phyloP scores from a whole-genome alignment of 108 stramenopile genomes.

The Epithemia pelagica region DNA sequence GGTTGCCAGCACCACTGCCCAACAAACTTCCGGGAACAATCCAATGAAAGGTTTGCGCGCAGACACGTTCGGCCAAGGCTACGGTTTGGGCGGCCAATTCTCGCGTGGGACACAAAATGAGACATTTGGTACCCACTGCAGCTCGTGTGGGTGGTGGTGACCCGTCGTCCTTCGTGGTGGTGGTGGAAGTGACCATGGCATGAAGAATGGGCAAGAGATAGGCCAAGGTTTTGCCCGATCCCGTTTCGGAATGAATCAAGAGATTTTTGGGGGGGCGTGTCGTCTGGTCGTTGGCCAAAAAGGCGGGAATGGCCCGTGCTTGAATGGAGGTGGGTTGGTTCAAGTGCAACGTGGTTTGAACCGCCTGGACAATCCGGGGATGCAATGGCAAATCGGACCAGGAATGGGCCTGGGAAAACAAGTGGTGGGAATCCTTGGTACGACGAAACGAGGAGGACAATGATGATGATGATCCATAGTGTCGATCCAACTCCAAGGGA shows the following conservation, averaged over 20 bases:
- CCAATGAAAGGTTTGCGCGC: slow-evolving; percentile 68
- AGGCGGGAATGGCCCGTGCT: slow-evolving; percentile 29
- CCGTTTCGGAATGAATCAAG: slow-evolving; percentile 88
- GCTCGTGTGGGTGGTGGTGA: slow-evolving; percentile 30
- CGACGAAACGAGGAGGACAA: slow-evolving; percentile 6
- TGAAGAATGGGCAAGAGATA: slow-evolving; percentile 79
- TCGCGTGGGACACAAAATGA: slow-evolving; percentile 90
- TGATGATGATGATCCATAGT: slow-evolving; percentile 32
- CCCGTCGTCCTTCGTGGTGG: not conserved
- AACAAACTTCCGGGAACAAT: slow-evolving; percentile 83
- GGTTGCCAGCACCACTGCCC: slow-evolving; percentile 51
- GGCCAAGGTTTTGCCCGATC: slow-evolving; percentile 85
- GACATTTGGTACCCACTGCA: slow-evolving; percentile 49
- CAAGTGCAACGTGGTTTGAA: slow-evolving; percentile 19
- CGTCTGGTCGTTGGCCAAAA: too few relatives aligned
- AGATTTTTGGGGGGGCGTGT: slow-evolving; percentile 33
- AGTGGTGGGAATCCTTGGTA: slow-evolving; percentile 28
- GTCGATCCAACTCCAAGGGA: slow-evolving; percentile 75
- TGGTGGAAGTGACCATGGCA: slow-evolving; percentile 27
- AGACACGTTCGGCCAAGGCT: slow-evolving; percentile 39
- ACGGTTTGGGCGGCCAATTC: slow-evolving; percentile 88
- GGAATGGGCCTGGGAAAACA: slow-evolving; percentile 23
- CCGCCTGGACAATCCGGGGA: slow-evolving; percentile 33
- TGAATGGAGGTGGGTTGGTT: slow-evolving; percentile 69
- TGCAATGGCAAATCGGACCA: slow-evolving; percentile 39